Conservation (phyloP, 305 asterid species). For the Nicotiana rustica region DNA sequence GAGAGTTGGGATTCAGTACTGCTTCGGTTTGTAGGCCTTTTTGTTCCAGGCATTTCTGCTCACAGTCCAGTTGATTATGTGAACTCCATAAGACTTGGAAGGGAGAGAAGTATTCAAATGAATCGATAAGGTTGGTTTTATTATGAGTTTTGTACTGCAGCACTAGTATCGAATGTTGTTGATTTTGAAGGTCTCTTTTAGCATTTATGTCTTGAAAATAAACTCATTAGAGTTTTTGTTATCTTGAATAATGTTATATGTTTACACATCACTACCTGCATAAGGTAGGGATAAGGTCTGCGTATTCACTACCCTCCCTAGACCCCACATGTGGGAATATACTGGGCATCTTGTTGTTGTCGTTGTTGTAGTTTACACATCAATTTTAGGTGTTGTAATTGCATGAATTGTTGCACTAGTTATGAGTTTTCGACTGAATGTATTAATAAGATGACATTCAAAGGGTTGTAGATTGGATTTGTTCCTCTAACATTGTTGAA, state of each 20-base stretch:
- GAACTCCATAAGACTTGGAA: constrained; percentile 81
- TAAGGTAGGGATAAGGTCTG: too few species aligned
- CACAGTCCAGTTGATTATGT: constrained; percentile 85
- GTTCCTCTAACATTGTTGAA: not conserved
- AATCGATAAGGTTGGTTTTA: not conserved
- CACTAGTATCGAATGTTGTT: not conserved
- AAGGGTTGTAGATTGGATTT: not conserved
- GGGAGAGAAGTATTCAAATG: constrained; percentile 42
- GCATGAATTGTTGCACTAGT: not conserved
- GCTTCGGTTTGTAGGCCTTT: constrained; percentile 60
- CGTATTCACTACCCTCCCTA: too few species aligned
- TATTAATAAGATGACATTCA: not conserved
- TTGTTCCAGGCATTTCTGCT: constrained; percentile 77
- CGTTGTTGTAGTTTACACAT: not conserved
- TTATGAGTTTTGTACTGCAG: too few species aligned
- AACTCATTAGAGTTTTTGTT: not conserved
- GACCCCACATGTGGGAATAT: too few species aligned
- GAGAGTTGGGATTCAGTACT: constrained; percentile 77
- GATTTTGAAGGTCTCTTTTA: not conserved
- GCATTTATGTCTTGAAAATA: not conserved
- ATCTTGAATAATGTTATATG: constrained; percentile 6
- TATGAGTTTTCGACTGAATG: constrained; percentile 7
- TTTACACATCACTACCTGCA: not conserved
- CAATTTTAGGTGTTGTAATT: constrained; percentile 7
- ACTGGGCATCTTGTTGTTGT: too few species aligned